Evolutionary conservation across 768 basidiomycete genomes (phyloP).

Genomic region (Panaeolus papilionaceus): DNA sequence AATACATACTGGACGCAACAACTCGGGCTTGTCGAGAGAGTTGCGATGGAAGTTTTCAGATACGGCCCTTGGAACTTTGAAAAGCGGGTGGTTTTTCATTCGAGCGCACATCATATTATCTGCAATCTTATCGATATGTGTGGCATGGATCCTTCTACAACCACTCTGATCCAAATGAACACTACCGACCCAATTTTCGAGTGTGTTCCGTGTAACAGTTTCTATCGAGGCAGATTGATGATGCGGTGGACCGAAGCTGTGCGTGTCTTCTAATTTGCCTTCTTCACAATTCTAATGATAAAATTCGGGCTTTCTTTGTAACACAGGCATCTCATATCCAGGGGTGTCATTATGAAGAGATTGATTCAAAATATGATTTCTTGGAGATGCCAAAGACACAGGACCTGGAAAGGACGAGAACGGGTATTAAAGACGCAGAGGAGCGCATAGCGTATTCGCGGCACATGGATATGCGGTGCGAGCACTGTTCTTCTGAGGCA

Average conservation of each 20-base stretch:
- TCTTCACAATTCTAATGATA: too few relatives aligned
- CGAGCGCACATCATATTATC: neutral
- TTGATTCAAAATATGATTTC: neutral
- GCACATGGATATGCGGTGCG: too few relatives aligned
- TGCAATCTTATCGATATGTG: neutral
- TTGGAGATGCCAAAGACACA: neutral
- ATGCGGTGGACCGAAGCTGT: neutral
- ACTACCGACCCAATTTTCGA: neutral
- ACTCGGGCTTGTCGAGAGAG: neutral
- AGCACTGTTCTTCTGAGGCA: too few relatives aligned
- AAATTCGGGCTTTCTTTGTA: too few relatives aligned
- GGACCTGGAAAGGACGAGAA: neutral
- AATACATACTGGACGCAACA: too few relatives aligned
- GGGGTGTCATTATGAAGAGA: neutral
- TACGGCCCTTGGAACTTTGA: neutral
- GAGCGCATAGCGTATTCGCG: neutral
- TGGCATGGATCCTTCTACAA: neutral
- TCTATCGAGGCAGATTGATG: neutral
- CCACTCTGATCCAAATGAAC: neutral
- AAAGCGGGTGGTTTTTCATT: neutral
- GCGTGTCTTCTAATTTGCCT: neutral
- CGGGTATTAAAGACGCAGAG: neutral
- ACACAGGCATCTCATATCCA: neutral
- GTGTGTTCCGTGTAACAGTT: neutral
- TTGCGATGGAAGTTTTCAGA: neutral